These are phyloP conservation scores for Silene uniflora DNA, from an alignment of 148 eudicot species.

Conservation along the genomic window DNA sequence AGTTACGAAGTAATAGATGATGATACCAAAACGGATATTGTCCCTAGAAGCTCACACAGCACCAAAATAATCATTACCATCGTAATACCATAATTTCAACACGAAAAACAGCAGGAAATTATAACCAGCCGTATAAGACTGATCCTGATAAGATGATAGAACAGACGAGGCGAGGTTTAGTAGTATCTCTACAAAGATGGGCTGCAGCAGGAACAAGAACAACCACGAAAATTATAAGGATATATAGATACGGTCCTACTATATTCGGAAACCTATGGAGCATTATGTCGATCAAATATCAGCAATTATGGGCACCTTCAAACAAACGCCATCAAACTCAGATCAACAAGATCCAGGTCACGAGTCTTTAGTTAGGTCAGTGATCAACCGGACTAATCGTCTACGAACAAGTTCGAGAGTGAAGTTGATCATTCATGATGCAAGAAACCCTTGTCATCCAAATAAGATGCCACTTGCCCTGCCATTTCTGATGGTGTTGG, in stretches of 20 bases:
- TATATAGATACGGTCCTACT: background rate
- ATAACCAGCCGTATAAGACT: background rate
- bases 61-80: too few species aligned
- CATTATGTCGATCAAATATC: background rate
- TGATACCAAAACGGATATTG: too few species aligned
- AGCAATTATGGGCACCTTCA: background rate
- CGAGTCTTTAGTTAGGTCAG: background rate
- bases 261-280: background rate
- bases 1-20: too few species aligned
- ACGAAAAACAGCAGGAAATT: background rate
- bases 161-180: background rate
- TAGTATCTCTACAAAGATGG: conserved; percentile 1
- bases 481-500: conserved; percentile 76
- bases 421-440: background rate
- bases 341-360: background rate
- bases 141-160: background rate
- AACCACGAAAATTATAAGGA: background rate
- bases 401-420: background rate
- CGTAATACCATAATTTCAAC: background rate
- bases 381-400: background rate
- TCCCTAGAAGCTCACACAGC: too few species aligned
- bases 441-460: conserved; percentile 51
- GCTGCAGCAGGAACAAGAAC: background rate
- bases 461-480: conserved; percentile 65
- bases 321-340: background rate